These are phyloP conservation scores for Huntiella decipiens DNA, from an alignment of 2,329 filamentous ascomycete genomes.

Conservation along the genomic window DNA sequence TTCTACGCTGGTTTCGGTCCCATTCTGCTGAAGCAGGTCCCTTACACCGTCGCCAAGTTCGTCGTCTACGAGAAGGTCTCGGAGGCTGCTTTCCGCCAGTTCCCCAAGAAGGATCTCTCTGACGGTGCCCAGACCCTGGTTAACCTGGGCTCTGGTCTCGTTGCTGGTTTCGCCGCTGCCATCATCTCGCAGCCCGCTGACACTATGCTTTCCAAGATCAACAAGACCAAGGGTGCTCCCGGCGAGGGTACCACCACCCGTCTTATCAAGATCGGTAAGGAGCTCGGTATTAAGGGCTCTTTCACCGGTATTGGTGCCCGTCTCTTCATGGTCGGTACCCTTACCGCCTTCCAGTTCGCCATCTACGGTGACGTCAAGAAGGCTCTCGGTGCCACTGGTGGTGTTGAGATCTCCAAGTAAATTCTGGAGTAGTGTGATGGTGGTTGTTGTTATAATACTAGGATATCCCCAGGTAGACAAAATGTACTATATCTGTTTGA, in stretches of 20 bases:
- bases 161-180: slow-evolving; percentile 54
- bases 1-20: slow-evolving; percentile 88
- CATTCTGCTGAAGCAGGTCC: slow-evolving; percentile 71
- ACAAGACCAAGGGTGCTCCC: slow-evolving; percentile 78
- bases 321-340: slow-evolving; percentile 44
- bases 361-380: slow-evolving; percentile 69
- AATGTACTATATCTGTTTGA: slow-evolving; percentile 11
- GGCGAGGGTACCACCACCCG: slow-evolving; percentile 68
- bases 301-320: slow-evolving; percentile 66
- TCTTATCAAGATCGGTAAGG: slow-evolving; percentile 73
- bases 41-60: slow-evolving; percentile 92
- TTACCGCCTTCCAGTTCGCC: slow-evolving; percentile 68
- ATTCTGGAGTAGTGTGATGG: slow-evolving; percentile 1
- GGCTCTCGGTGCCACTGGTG: slow-evolving; percentile 50
- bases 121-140: slow-evolving; percentile 53
- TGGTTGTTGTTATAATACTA: slow-evolving; percentile 11
- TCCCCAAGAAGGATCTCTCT: slow-evolving; percentile 55
- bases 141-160: slow-evolving; percentile 46
- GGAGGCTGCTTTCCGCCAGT: slow-evolving; percentile 47
- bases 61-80: slow-evolving; percentile 81
- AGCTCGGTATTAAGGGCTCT: slow-evolving; percentile 62
- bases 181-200: slow-evolving; percentile 78
- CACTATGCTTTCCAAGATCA: slow-evolving; percentile 90
- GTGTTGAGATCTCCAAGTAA: slow-evolving; percentile 49
- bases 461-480: slow-evolving; percentile 12